Conservation (phyloP, 768 basidiomycete genomes). For the Trametopsis cervina region DNA sequence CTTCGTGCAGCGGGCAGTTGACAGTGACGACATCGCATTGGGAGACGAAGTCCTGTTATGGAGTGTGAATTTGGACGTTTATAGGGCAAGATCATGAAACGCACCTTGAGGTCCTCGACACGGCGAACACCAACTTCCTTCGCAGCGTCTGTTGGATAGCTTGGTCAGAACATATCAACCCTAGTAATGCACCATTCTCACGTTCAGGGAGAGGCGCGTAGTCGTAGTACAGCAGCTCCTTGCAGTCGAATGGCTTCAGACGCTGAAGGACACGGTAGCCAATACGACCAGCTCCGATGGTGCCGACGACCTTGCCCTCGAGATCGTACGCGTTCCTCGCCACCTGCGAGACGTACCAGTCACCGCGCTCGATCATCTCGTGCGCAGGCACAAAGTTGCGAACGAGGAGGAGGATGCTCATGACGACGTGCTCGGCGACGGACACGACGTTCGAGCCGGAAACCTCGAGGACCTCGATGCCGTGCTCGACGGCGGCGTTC, state of each 20-base stretch:
- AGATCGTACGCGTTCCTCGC: constrained; percentile 80
- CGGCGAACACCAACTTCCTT: constrained; percentile 61
- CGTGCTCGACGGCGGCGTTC: constrained; percentile 28
- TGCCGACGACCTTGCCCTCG: constrained; percentile 84
- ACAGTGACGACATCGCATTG: constrained; percentile 74
- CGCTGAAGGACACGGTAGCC: constrained; percentile 81
- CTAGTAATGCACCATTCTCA: not conserved
- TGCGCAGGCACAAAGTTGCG: constrained; percentile 84
- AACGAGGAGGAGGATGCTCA: constrained; percentile 83
- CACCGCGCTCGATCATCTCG: constrained; percentile 77
- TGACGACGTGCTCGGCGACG: constrained; percentile 84
- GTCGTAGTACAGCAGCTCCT: constrained; percentile 84
- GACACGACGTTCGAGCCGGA: constrained; percentile 85
- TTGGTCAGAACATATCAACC: constrained; percentile 19
- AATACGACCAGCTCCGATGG: constrained; percentile 73
- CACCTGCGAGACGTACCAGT: constrained; percentile 78
- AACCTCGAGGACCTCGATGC: constrained; percentile 33
- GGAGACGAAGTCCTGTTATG: constrained; percentile 16
- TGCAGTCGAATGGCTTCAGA: constrained; percentile 74
- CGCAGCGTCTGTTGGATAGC: constrained; percentile 41
- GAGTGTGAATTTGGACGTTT: not conserved
- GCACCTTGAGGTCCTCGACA: constrained; percentile 64
- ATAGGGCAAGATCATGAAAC: constrained; percentile 2
- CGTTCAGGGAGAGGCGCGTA: constrained; percentile 58
- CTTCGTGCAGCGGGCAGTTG: constrained; percentile 82